Base-by-base conservation (phyloP, 257 asterid species). In the Catharanthus roseus region DNA sequence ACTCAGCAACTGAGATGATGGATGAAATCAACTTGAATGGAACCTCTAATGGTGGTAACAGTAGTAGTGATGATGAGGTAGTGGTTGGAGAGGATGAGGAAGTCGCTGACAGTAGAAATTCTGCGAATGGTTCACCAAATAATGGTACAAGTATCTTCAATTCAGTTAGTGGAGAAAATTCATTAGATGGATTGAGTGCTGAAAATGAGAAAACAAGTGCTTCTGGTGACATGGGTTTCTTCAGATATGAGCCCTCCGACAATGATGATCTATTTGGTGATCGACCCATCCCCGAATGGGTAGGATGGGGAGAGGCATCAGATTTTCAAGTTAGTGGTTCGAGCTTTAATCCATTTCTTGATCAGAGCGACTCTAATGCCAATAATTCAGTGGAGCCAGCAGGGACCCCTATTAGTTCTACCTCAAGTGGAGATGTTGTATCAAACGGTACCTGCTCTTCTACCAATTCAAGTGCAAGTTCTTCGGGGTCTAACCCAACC, bases 211-310 rank as follows among this genome's bases (percentile, higher is more conserved):
- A 71, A 66, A 64, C 82, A 7, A 71, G 65, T 10, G 42, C 87
- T 57, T 69, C 89, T 57, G 84, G 76, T 39, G 91, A 87, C 77
- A 45, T 76, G 67, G 86, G 73, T 55, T 89, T 87, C 86, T 87
- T 90, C 67, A 82, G 73, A 33, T 87, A 87, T 6, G 98, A 86
- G 86, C 44, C 90, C 24, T 75, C 93, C 31, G 95, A 85, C 66
- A 84, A 80, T 7, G 95, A 87, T 0, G 93, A 95, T 65, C 93
- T 84, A 57, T 87, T 88, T 79, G 96, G 85, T 45, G 97, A 91
- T 71, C 76, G 96, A 76, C 89, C 95, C 12, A 84, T 91, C 53
- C 99, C 99, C 10, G 96, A 93, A 79, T 93, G 97, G 99, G 96
- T 85, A 50, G 95, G 90, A 68, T 91, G 97, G 97, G 95, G 92